Evolutionary conservation across 108 stramenopile species (phyloP).

Genomic region (Pseudonitzschia pungens): DNA sequence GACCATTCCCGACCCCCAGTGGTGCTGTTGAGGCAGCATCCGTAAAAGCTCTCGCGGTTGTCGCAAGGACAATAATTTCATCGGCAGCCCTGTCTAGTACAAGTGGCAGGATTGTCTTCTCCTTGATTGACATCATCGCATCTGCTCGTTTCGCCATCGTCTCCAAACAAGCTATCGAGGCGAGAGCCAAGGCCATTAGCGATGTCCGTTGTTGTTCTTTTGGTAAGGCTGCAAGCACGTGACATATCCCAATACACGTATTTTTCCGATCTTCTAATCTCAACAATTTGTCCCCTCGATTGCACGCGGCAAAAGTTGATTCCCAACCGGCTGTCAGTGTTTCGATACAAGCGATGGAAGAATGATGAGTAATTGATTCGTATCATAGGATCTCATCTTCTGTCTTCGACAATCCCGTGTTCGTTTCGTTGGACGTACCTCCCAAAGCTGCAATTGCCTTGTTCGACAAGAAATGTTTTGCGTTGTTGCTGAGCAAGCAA

Average conservation of each 20-base stretch:
- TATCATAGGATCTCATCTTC: background rate
- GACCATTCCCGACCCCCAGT: slow-evolving; percentile 8
- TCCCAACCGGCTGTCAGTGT: slow-evolving; percentile 37
- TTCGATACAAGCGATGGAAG: background rate
- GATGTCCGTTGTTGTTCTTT: slow-evolving; percentile 37
- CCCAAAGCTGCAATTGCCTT: slow-evolving; percentile 53
- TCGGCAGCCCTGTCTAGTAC: slow-evolving; percentile 46
- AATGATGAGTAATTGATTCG: background rate
- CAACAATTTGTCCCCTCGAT: slow-evolving; percentile 32
- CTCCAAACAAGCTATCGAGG: slow-evolving; percentile 46
- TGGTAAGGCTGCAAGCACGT: slow-evolving; percentile 50
- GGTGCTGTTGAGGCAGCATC: slow-evolving; percentile 11
- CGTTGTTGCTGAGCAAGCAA: slow-evolving; percentile 38
- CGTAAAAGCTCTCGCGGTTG: slow-evolving; percentile 42
- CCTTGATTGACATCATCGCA: background rate
- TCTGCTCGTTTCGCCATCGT: slow-evolving; percentile 41
- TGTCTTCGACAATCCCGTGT: background rate
- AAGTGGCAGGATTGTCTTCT: slow-evolving; percentile 10
- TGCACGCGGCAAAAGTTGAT: slow-evolving; percentile 48
- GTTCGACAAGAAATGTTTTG: slow-evolving; percentile 44
- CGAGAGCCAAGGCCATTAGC: slow-evolving; percentile 45
- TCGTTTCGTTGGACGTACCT: slow-evolving; percentile 38
- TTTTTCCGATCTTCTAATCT: slow-evolving; percentile 49
- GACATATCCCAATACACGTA: slow-evolving; percentile 51
- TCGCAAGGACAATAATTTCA: slow-evolving; percentile 50